These are phyloP conservation scores for Pichia sp. DNA, from an alignment of 1,139 yeast species.

Conservation along the genomic window DNA sequence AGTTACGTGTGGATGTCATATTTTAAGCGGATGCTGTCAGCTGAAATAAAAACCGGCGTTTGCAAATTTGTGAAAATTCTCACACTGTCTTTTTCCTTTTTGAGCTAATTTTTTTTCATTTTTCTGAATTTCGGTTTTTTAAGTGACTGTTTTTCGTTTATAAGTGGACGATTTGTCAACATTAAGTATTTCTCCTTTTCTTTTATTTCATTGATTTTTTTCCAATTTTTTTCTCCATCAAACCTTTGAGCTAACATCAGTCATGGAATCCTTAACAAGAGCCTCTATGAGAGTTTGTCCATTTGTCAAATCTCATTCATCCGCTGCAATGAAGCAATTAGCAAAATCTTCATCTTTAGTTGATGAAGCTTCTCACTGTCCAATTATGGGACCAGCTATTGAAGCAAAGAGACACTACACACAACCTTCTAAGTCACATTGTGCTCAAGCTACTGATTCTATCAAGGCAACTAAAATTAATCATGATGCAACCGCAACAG, in stretches of 20 bases:
- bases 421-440: slow-evolving; percentile 47
- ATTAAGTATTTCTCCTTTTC: neutral
- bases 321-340: slow-evolving; percentile 53
- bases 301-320: slow-evolving; percentile 65
- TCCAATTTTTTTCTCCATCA: neutral
- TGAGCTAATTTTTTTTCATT: neutral
- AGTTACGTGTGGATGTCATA: too few relatives aligned
- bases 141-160: neutral
- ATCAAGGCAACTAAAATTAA: slow-evolving; percentile 23
- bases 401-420: slow-evolving; percentile 43
- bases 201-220: neutral
- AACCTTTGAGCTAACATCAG: neutral
- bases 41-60: neutral
- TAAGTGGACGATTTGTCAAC: neutral
- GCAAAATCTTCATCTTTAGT: slow-evolving; percentile 44
- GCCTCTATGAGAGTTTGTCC: slow-evolving; percentile 82
- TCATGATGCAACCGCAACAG: slow-evolving; percentile 30
- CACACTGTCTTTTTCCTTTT: too few relatives aligned
- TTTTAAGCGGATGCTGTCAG: too few relatives aligned
- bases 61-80: neutral
- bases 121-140: neutral
- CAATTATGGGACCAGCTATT: slow-evolving; percentile 82
- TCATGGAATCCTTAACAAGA: slow-evolving; percentile 75
- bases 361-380: slow-evolving; percentile 68
- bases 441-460: slow-evolving; percentile 42